Evolutionary conservation across 768 basidiomycete genomes (phyloP).

Genomic region (Cystobasidium tubakii): DNA sequence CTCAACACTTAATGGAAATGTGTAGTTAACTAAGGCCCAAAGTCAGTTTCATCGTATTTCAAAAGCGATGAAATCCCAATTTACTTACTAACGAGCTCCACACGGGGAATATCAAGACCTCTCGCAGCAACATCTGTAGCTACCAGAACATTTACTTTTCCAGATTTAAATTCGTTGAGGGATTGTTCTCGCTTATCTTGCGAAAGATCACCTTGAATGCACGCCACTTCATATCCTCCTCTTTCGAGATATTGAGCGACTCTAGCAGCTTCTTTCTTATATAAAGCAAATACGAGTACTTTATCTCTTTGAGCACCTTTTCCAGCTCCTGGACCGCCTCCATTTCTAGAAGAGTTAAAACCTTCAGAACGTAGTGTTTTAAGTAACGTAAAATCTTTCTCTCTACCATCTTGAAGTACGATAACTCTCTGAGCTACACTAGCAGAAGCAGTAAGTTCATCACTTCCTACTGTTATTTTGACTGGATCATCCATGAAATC

Average conservation of each 20-base stretch:
- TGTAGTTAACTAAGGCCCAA: constrained; percentile 31
- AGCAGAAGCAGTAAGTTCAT: constrained; percentile 88
- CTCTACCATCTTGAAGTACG: constrained; percentile 42
- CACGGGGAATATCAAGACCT: constrained; percentile 94
- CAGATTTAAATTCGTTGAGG: constrained; percentile 77
- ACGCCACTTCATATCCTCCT: constrained; percentile 58
- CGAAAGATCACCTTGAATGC: constrained; percentile 61
- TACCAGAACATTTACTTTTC: constrained; percentile 72
- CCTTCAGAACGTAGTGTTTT: constrained; percentile 42
- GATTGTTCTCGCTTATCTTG: constrained; percentile 78
- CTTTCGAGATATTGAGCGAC: constrained; percentile 70
- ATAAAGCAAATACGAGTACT: constrained; percentile 83
- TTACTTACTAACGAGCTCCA: constrained; percentile 71
- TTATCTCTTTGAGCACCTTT: constrained; percentile 42
- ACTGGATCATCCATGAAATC: constrained; percentile 81
- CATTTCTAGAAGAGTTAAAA: constrained; percentile 40
- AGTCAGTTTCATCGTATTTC: no score
- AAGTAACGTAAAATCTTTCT: constrained; percentile 44
- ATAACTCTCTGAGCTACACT: constrained; percentile 67
- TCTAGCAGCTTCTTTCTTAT: constrained; percentile 90
- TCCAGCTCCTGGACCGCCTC: constrained; percentile 58
- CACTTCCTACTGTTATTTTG: constrained; percentile 87
- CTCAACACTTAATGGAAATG: constrained; percentile 40
- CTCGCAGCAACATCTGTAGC: constrained; percentile 95
- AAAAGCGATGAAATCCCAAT: no score